phyloP scores from a whole-genome alignment of 305 asterid genomes.

The Fraxinus sp. region DNA sequence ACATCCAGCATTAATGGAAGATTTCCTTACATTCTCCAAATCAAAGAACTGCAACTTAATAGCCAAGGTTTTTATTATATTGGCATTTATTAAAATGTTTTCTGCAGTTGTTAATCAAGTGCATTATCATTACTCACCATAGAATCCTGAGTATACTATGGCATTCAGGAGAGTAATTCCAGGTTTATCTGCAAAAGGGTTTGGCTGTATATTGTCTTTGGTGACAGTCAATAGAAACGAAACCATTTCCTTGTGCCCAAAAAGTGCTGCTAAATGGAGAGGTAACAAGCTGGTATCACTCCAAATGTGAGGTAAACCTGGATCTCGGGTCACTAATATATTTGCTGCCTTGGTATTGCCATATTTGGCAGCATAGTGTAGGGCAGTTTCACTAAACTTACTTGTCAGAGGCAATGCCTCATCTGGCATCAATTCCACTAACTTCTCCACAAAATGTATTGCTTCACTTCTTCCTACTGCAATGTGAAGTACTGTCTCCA shows the following conservation, averaged over 20 bases:
- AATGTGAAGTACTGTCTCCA: constrained; percentile 35
- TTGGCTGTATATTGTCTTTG: constrained; percentile 27
- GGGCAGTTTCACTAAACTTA: constrained; percentile 31
- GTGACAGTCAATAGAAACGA: constrained; percentile 31
- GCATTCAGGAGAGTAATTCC: constrained; percentile 30
- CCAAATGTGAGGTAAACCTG: constrained; percentile 34
- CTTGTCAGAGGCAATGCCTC: constrained; percentile 24
- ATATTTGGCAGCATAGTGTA: constrained; percentile 38
- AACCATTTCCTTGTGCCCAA: constrained; percentile 36
- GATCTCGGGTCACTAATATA: constrained; percentile 24
- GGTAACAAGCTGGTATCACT: constrained; percentile 27
- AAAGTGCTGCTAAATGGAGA: constrained; percentile 43
- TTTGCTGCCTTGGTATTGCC: constrained; percentile 36
- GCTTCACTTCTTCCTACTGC: constrained; percentile 34
- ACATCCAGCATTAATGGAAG: not conserved
- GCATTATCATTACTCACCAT: constrained; percentile 28
- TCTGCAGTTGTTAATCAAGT: not conserved
- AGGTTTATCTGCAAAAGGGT: constrained; percentile 30
- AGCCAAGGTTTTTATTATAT: not conserved
- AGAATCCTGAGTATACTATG: constrained; percentile 34
- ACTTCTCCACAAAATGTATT: constrained; percentile 27
- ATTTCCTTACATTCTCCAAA: not conserved
- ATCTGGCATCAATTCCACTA: constrained; percentile 29
- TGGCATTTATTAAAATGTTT: not conserved
- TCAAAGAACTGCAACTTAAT: not conserved